These are phyloP conservation scores for Diplodia scrobiculata DNA, from an alignment of 2,329 filamentous ascomycete species.

Conservation along the genomic window DNA sequence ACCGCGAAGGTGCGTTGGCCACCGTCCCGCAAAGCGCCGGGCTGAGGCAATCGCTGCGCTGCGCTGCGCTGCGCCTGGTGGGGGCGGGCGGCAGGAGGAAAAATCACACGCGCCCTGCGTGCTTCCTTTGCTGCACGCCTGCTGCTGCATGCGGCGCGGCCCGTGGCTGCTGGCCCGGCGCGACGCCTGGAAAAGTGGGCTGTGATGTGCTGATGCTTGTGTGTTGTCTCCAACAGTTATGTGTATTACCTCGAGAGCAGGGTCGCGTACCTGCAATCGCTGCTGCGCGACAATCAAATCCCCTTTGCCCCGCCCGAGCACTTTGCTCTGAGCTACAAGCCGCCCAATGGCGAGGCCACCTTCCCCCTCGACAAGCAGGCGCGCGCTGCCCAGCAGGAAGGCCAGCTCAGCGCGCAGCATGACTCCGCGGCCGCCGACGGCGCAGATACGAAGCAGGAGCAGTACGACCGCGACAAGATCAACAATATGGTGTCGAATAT, in stretches of 20 bases:
- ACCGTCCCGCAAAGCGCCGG: background rate
- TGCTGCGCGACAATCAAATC: conserved; percentile 70
- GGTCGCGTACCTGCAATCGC: conserved; percentile 76
- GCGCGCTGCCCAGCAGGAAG: conserved; percentile 28
- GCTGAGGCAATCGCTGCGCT: background rate
- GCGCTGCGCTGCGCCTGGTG: conserved; percentile 5
- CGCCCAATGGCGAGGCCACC: conserved; percentile 42
- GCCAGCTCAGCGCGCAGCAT: conserved; percentile 36
- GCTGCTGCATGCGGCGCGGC: conserved; percentile 28
- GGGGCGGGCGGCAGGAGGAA: conserved; percentile 24
- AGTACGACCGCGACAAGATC: conserved; percentile 62
- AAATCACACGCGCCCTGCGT: conserved; percentile 20
- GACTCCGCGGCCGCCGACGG: conserved; percentile 32
- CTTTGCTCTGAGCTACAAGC: conserved; percentile 55
- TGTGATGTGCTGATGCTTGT: conserved; percentile 31
- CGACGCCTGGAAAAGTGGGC: conserved; percentile 18
- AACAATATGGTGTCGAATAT: conserved; percentile 70
- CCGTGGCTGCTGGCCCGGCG: conserved; percentile 16
- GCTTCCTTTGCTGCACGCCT: conserved; percentile 22
- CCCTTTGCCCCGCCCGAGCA: conserved; percentile 69
- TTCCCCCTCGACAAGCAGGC: conserved; percentile 30
- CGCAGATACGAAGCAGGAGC: conserved; percentile 47
- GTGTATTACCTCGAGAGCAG: conserved; percentile 92
- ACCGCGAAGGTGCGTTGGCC: conserved; percentile 63
- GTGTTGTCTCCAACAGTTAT: conserved; percentile 60